phyloP scores from a whole-genome alignment of 2,329 filamentous ascomycete genomes.

The Dryadomyces quercus-mongolicae region DNA sequence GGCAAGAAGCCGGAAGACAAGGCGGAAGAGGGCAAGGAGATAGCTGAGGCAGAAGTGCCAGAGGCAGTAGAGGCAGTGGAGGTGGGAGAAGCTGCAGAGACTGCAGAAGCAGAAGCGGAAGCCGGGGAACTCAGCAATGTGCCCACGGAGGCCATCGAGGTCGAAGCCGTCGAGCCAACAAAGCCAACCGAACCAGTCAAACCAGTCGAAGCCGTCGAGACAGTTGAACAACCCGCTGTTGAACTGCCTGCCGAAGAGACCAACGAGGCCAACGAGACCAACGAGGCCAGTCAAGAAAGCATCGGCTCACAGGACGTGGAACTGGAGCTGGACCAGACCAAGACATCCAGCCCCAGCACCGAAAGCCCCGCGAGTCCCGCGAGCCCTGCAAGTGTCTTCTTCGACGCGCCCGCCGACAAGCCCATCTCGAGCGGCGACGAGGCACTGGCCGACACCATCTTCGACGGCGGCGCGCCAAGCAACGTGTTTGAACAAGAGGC shows the following conservation, averaged over 20 bases:
- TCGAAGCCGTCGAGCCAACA: not conserved
- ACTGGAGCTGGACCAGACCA: too few relatives aligned
- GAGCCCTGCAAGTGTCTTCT: conserved; percentile 15
- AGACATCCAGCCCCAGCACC: too few relatives aligned
- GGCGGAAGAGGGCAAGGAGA: not conserved
- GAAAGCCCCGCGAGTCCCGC: too few relatives aligned
- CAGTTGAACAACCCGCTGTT: not conserved
- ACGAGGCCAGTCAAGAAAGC: too few relatives aligned
- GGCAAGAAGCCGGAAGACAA: not conserved
- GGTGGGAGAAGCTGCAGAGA: not conserved
- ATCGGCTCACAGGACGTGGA: too few relatives aligned
- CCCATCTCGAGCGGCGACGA: not conserved
- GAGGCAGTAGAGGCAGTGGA: not conserved
- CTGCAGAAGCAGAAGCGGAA: not conserved
- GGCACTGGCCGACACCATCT: not conserved
- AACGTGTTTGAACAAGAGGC: not conserved
- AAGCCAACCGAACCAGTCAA: too few relatives aligned
- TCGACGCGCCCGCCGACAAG: conserved; percentile 18
- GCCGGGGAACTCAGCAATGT: too few relatives aligned
- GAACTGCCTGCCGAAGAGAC: not conserved
- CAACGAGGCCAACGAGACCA: too few relatives aligned
- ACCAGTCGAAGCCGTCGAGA: not conserved
- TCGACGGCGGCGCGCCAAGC: not conserved
- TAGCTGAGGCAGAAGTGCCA: not conserved
- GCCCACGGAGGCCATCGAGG: not conserved